These are phyloP conservation scores for Poa pratensis DNA, from an alignment of 176 grass and related monocot species.

Conservation along the genomic window DNA sequence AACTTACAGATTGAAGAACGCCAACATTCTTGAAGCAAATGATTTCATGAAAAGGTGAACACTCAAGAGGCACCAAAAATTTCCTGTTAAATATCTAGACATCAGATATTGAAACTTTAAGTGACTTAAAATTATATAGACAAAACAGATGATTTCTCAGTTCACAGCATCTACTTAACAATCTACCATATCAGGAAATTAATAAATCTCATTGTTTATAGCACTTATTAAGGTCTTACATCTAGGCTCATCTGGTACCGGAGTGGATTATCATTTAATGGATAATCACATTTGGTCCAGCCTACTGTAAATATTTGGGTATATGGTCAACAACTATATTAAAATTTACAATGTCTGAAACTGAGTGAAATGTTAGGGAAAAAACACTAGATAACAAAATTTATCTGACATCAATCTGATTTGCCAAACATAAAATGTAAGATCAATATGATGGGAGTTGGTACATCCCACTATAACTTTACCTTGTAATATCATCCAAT, in stretches of 20 bases:
- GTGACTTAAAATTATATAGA: not conserved
- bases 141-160: not conserved
- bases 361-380: not conserved
- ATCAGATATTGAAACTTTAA: conserved; percentile 23
- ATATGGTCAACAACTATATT: not conserved
- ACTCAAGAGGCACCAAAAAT: conserved; percentile 68
- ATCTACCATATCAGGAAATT: conserved; percentile 2
- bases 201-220: conserved; percentile 17
- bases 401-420: conserved; percentile 4
- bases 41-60: conserved; percentile 82
- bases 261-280: not conserved
- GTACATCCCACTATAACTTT: conserved; percentile 31
- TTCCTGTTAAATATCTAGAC: conserved; percentile 58
- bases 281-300: not conserved
- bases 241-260: not conserved
- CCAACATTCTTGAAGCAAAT: conserved; percentile 91
- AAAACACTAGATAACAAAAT: not conserved
- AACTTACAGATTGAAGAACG: conserved; percentile 76
- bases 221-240: conserved; percentile 5
- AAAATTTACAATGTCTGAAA: not conserved
- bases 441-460: not conserved
- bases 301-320: not conserved
- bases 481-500: conserved; percentile 72
- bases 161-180: conserved; percentile 8
- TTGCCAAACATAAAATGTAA: conserved; percentile 3